phyloP scores from a whole-genome alignment of 345 rosid species.

The Salix viminalis region DNA sequence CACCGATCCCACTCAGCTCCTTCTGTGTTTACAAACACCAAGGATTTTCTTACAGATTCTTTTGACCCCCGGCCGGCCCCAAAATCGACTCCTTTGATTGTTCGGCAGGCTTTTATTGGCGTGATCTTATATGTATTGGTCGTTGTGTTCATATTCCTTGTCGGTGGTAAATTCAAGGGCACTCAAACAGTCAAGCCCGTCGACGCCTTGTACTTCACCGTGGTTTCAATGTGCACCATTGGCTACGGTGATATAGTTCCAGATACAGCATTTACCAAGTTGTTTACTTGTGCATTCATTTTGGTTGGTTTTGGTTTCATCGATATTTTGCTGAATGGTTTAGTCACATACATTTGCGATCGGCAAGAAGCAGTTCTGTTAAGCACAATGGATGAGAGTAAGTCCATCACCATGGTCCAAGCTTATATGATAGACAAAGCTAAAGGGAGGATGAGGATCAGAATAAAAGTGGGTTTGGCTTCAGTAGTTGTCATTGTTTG shows the following conservation, averaged over 20 bases:
- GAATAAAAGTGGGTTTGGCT: conserved; percentile 55
- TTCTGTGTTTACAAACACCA: conserved; percentile 38
- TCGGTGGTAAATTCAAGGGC: conserved; percentile 41
- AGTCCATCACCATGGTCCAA: conserved; percentile 40
- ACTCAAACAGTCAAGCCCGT: conserved; percentile 37
- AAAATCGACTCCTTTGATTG: conserved; percentile 40
- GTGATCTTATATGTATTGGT: conserved; percentile 37
- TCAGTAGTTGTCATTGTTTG: conserved; percentile 42
- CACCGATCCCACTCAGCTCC: conserved; percentile 59
- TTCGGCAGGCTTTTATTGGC: conserved; percentile 49
- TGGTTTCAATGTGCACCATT: conserved; percentile 66
- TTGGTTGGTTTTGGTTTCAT: conserved; percentile 62
- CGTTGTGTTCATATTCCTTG: conserved; percentile 31
- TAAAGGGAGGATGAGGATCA: conserved; percentile 65
- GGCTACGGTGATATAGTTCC: conserved; percentile 73
- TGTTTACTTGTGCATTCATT: conserved; percentile 52
- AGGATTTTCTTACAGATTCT: conserved; percentile 20
- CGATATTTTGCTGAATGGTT: conserved; percentile 51
- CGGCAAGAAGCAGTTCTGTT: conserved; percentile 52
- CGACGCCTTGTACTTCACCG: conserved; percentile 60
- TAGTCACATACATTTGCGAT: conserved; percentile 60
- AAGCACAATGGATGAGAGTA: conserved; percentile 47
- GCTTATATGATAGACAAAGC: conserved; percentile 50
- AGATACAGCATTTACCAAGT: conserved; percentile 47
- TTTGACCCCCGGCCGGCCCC: conserved; percentile 20